A percentile compares a stretch with the other conserved stretches of the same genome.
phyloP scores from a whole-genome alignment of 805 yeast genomes.

The Clavispora phyllophila region DNA sequence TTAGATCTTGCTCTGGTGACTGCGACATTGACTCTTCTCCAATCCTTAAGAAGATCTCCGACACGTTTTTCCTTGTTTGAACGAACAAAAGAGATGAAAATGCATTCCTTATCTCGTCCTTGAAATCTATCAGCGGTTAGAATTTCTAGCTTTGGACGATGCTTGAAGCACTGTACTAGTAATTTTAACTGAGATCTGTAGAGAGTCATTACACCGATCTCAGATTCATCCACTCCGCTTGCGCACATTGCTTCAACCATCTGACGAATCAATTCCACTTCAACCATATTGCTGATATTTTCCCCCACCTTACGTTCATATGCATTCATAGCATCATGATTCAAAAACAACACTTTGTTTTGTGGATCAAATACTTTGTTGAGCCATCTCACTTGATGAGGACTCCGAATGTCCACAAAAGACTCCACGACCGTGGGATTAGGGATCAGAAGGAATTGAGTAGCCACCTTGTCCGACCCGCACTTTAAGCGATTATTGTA shows the following conservation, averaged over 20 bases:
- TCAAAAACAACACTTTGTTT: conserved; percentile 66
- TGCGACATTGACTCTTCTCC: conserved; percentile 93
- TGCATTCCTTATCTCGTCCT: conserved; percentile 91
- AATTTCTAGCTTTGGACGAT: conserved; percentile 53
- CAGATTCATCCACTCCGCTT: conserved; percentile 54
- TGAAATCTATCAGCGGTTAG: conserved; percentile 94
- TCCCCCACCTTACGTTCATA: conserved; percentile 55
- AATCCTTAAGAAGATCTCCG: conserved; percentile 78
- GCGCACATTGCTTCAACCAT: conserved; percentile 52
- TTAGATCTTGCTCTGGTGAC: conserved; percentile 87
- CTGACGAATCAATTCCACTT: conserved; percentile 60
- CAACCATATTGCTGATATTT: conserved; percentile 66
- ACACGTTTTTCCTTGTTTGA: conserved; percentile 61
- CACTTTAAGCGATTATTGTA: conserved; percentile 74
- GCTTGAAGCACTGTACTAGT: conserved; percentile 22
- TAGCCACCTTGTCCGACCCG: conserved; percentile 62
- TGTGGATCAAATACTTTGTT: conserved; percentile 46
- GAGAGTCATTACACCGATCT: conserved; percentile 85
- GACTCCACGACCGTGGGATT: conserved; percentile 14
- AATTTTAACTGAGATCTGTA: conserved; percentile 67
- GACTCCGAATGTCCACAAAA: conserved; percentile 1
- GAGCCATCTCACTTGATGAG: conserved; percentile 46
- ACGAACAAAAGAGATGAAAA: conserved; percentile 83
- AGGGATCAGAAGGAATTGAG: conserved; percentile 51
- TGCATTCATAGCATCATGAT: conserved; percentile 68